Conservation (phyloP, 2,329 filamentous ascomycete species). For the Trichophyton equinum region DNA sequence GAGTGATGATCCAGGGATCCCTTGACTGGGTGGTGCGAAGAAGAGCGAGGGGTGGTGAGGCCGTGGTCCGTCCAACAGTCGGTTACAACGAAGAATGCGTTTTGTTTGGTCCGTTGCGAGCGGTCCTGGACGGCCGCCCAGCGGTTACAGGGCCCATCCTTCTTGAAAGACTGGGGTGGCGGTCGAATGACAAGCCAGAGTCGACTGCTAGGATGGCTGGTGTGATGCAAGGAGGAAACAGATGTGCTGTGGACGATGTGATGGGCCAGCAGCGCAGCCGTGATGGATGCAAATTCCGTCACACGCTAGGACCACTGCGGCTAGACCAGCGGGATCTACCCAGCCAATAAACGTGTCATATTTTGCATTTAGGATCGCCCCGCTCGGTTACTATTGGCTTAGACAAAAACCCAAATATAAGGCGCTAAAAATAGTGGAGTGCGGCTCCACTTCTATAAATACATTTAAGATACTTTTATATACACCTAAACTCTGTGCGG, state of each 20-base stretch:
- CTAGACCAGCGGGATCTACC: background rate
- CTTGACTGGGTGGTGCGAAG: background rate
- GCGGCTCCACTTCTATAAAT: background rate
- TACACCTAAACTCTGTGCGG: background rate
- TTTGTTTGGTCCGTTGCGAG: background rate
- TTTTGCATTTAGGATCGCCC: background rate
- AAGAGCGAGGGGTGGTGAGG: background rate
- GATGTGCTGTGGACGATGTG: background rate
- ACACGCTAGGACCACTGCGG: slow-evolving; percentile 2
- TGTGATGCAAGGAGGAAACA: background rate
- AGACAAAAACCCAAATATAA: background rate
- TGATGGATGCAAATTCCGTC: background rate
- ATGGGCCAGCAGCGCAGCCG: background rate
- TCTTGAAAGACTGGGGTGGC: background rate
- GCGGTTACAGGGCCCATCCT: background rate
- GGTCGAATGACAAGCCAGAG: background rate
- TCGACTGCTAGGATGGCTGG: background rate
- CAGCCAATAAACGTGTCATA: background rate
- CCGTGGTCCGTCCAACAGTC: background rate
- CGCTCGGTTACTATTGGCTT: background rate
- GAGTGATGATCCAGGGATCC: background rate
- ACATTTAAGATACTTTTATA: background rate
- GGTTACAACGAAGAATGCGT: background rate
- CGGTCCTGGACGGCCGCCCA: background rate
- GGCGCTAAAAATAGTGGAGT: background rate